Base-by-base conservation (phyloP, 345 rosid species). In the Populus simonii region DNA sequence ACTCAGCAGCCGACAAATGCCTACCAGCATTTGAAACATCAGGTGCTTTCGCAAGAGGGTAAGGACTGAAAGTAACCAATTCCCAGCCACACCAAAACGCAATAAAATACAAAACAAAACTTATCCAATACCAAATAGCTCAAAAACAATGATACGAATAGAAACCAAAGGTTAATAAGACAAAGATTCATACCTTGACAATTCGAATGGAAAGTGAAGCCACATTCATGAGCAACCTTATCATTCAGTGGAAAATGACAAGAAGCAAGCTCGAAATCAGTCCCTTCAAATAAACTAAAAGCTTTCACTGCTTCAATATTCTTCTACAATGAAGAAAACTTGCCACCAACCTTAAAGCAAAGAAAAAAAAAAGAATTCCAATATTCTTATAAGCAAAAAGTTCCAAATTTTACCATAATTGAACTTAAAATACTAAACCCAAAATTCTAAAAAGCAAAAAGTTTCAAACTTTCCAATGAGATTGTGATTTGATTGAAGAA, bases 181-280 rank as follows among this genome's bases (percentile, higher is more conserved):
- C 75, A 17, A 38, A 45, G 74, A 35, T 66, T 29, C 16, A 47
- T 36, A 92, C 97, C 94, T 94, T 86, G 27, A 94, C 98, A 74
- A 92, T 73, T 27, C 96, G 94, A 83, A 93, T 85, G 33, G 98
- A 93, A 90, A 76, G 98, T 86, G 85, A 96, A 96, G 38, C 98
- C 98, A 62, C 94, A 93, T 77, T 93, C 97, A 53, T 79, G 84
- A 68, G 97, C 90, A 70, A 93, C 99, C 84, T 83, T 84, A 71
- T 92, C 93, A 39, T 88, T 76, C 80, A 86, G 76, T 22, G 98
- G 99, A 47, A 81, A 86, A 69, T 85, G 77, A 35, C 88, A 91
- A 79, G 98, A 74, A 3, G 97, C 99, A 29, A 96, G 93, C 88
- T 96, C 93, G 85, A 96, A 96, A 82, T 96, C 99, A 4, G 98